Base-by-base conservation (phyloP, 2,329 filamentous ascomycete genomes). In the Orbilia blumenaviensis region DNA sequence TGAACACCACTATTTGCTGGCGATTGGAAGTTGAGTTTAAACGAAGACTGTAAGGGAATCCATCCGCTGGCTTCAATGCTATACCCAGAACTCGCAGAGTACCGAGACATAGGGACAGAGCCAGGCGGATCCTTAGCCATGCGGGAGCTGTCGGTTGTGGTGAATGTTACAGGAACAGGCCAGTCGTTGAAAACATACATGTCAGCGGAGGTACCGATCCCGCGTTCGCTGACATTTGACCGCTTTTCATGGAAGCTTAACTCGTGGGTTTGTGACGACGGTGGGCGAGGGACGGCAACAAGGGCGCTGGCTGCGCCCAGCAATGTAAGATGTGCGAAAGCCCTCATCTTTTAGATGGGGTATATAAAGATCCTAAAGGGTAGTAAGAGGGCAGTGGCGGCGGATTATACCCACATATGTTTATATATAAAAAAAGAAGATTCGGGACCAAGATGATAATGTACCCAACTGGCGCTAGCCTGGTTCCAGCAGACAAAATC, bases 121-220 rank as follows among this genome's bases (percentile, higher is more conserved):
- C 36, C 41, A 10, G 72, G 72, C 2, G 72, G 64, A 6, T 50
- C 32, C 12, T 62, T 66, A 3, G 72, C 69, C 72, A 76, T 76
- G 9, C 42, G 42, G 5, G 58, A 48, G 10, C 16, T 23, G n/a
- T 64, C 41, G 42, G 21, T 61, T 0, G 44, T 66, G 14, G 9
- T 23, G 48, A 61, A 50, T 23, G 58, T 60, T 41, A 69, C 48
- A n/a, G 64, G n/a, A 4, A 3, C 21, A 0, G 64, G 58, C 72
- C 72, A 76, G 50, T 76, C 72, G 29, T 76, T 76, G 50, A 76
- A 66, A 16, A 69, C 38, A 34, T 76, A 76, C 29, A 76, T 52
- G n/a, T 76, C 72, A 18, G 72, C 72, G 1, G 72, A 69, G 29
- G 72, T 76, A 23, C 72, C 72, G 27, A 76, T 42, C 6, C 72